Conservation (phyloP, 2,329 filamentous ascomycete genomes). For the Incumbomyces lentus region DNA sequence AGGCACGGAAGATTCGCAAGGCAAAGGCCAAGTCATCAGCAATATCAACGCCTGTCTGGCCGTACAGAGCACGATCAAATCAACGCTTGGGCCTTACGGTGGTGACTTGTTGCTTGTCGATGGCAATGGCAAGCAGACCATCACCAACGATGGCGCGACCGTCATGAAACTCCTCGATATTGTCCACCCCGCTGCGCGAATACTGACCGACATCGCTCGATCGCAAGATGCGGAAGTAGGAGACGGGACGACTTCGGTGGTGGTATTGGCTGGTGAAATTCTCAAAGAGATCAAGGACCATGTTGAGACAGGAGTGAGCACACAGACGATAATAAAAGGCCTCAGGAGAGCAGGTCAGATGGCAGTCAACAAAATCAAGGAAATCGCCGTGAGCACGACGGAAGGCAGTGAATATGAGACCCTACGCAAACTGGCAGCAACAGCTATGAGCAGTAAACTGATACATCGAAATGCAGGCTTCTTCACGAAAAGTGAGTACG, state of each 20-base stretch:
- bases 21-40: constrained; percentile 89
- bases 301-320: constrained; percentile 93
- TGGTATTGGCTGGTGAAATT: constrained; percentile 94
- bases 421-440: constrained; percentile 76
- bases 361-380: constrained; percentile 98
- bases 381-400: constrained; percentile 79
- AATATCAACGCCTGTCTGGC: constrained; percentile 98
- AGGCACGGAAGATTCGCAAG: constrained; percentile 97
- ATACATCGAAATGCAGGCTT: constrained; percentile 95
- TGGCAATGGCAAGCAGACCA: constrained; percentile 88
- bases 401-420: constrained; percentile 81
- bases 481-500: constrained; percentile 80
- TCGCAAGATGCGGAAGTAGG: constrained; percentile 99
- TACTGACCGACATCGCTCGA: constrained; percentile 94
- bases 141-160: constrained; percentile 97
- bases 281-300: constrained; percentile 93
- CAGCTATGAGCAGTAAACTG: constrained; percentile 98
- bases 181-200: constrained; percentile 90
- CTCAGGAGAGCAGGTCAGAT: constrained; percentile 76
- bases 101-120: constrained; percentile 94
- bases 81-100: constrained; percentile 90
- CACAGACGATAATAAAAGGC: constrained; percentile 95
- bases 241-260: constrained; percentile 94
- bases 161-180: constrained; percentile 99
- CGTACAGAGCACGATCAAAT: constrained; percentile 90